Base-by-base conservation (phyloP, 441 rosid genomes). In the Erodium texanum region DNA sequence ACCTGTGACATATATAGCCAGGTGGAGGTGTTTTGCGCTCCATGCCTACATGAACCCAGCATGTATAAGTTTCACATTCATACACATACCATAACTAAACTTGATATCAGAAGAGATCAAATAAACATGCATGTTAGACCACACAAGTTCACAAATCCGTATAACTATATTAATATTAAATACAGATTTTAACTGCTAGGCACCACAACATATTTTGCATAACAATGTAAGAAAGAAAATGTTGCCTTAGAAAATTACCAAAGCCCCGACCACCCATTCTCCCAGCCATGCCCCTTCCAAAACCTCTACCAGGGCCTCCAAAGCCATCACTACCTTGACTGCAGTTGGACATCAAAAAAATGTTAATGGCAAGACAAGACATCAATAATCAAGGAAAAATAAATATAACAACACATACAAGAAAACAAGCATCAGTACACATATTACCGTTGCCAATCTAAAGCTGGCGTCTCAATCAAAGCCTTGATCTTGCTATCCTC, bases 381-480 rank as follows among this genome's bases (percentile, higher is more conserved):
- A 56, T 32, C 14, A 52, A 36, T 45, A 62, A 59, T 27, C 62
- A 68, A 7, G 45, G 45, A 23, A 24, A 8, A 14, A 45, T 16
- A 14, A 27, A 36, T 19, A 43, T 24, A 5, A 29, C 48, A 14
- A 75, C 41, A 50, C 62, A 43, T 52, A 20, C 66, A 19, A 70
- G 61, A 45, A 61, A 29, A 68, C 8, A 7, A 34, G 8, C 38
- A 29, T 24, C 32, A 65, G 20, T 18, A 22, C 7, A 27, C 73
- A 68, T 74, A 89, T 85, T 72, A 92, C 98, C 96, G 87, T 81
- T 89, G 97, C 99, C 99, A 95, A 77, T 92, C 99, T 76, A 95
- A 84, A 62, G 97, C 97, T 43, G 96, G 96, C 58, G 99, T 87
- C 68, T 95, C 92, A 75, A 92, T 87, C 68, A 95, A 83, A 64